Percentiles rank a stretch among this genome's conserved stretches.
Conservation (phyloP, 306 rosid species). For the Alnus rubra region DNA sequence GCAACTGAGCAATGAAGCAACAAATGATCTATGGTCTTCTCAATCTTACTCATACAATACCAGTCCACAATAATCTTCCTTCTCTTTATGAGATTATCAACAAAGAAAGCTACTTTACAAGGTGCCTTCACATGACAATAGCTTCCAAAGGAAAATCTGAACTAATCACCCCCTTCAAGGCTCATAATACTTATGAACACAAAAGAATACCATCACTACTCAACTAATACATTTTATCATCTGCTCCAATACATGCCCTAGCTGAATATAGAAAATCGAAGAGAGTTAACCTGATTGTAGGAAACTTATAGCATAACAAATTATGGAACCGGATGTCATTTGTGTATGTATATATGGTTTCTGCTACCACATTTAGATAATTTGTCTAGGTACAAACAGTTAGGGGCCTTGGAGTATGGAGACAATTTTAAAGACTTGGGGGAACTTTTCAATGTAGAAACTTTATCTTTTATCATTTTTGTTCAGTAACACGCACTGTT, state of each 20-base stretch:
- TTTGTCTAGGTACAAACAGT: neutral
- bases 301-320: neutral
- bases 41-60: neutral
- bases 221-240: neutral
- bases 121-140: neutral
- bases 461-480: neutral
- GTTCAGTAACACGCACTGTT: neutral
- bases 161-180: neutral
- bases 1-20: neutral
- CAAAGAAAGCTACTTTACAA: neutral
- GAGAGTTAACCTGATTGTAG: neutral
- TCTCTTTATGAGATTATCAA: neutral
- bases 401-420: neutral
- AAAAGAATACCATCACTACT: neutral
- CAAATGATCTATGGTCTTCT: neutral
- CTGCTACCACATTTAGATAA: neutral
- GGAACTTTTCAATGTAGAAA: neutral
- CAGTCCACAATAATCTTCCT: neutral
- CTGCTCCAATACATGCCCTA: neutral
- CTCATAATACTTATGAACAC: neutral
- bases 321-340: neutral
- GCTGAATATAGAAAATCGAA: neutral
- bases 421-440: neutral
- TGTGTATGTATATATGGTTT: neutral
- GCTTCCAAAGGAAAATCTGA: neutral